Evolutionary conservation across 1,139 yeast genomes (phyloP).

Genomic region (Debaryomyces udenii): DNA sequence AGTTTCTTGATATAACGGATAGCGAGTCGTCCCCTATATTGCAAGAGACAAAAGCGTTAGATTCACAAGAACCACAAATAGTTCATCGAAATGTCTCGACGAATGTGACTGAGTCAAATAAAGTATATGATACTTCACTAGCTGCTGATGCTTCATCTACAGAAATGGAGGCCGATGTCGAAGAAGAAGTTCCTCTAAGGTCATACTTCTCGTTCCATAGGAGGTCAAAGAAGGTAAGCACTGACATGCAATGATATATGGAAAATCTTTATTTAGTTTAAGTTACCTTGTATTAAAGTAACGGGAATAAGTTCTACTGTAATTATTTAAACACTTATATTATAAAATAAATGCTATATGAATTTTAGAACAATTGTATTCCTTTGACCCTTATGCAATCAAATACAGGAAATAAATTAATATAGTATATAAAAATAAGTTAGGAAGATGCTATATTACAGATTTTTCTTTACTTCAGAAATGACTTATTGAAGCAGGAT

Average conservation of each 20-base stretch:
- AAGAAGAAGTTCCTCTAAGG: not conserved
- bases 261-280: too few species aligned
- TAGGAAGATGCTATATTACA: constrained; percentile 16
- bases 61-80: too few species aligned
- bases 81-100: too few species aligned
- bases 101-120: not conserved
- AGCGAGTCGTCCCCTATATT: not conserved
- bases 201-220: constrained; percentile 6
- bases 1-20: constrained; percentile 10
- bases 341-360: constrained; percentile 1
- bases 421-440: constrained; percentile 9
- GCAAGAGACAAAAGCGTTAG: too few species aligned
- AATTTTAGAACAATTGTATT: constrained; percentile 4
- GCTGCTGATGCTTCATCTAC: not conserved
- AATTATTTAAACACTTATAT: not conserved
- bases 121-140: not conserved
- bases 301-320: too few species aligned
- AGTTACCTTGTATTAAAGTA: too few species aligned
- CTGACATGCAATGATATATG: not conserved
- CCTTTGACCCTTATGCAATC: constrained; percentile 1
- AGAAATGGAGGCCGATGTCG: not conserved
- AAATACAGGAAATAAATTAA: constrained; percentile 5
- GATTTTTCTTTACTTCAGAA: constrained; percentile 7
- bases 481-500: constrained; percentile 6
- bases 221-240: not conserved